Evolutionary conservation across 192 early-diverging fungal species (phyloP).

Genomic region (Geranomyces variabilis): DNA sequence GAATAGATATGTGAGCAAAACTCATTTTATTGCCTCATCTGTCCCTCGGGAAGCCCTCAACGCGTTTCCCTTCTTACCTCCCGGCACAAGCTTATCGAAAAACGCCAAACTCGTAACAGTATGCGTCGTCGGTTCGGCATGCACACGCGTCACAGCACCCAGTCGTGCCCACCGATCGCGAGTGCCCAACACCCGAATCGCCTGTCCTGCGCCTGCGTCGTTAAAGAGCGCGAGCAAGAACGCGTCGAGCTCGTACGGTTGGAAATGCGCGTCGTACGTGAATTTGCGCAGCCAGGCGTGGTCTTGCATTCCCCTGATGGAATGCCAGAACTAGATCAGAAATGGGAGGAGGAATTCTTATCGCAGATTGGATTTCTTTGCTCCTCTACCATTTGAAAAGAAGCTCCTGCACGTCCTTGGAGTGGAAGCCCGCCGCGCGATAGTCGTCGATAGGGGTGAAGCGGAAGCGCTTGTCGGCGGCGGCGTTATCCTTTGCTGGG

Average conservation of each 20-base stretch:
- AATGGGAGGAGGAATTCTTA: not conserved
- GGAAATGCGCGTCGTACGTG: conserved; percentile 42
- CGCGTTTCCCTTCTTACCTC: conserved; percentile 24
- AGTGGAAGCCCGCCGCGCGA: conserved; percentile 20
- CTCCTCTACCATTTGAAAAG: conserved; percentile 51
- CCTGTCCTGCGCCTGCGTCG: conserved; percentile 36
- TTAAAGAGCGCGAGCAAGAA: conserved; percentile 55
- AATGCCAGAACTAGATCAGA: not conserved
- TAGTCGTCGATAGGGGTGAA: not conserved
- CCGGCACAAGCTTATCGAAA: conserved; percentile 44
- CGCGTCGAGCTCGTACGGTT: conserved; percentile 40
- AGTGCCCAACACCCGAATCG: conserved; percentile 39
- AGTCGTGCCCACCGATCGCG: conserved; percentile 50
- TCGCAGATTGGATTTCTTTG: not conserved
- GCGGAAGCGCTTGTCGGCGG: conserved; percentile 5
- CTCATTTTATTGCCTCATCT: not conserved
- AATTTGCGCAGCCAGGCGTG: conserved; percentile 49
- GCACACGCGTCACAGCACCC: conserved; percentile 43
- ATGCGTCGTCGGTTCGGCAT: conserved; percentile 40
- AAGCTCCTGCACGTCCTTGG: conserved; percentile 44
- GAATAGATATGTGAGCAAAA: not conserved
- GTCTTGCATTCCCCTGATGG: conserved; percentile 51
- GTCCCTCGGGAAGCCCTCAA: too few species aligned
- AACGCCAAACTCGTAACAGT: conserved; percentile 47
- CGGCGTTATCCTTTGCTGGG: too few species aligned